Evolutionary conservation across 108 stramenopile species (phyloP).

Genomic region (Fragilariopsis cylindrus): DNA sequence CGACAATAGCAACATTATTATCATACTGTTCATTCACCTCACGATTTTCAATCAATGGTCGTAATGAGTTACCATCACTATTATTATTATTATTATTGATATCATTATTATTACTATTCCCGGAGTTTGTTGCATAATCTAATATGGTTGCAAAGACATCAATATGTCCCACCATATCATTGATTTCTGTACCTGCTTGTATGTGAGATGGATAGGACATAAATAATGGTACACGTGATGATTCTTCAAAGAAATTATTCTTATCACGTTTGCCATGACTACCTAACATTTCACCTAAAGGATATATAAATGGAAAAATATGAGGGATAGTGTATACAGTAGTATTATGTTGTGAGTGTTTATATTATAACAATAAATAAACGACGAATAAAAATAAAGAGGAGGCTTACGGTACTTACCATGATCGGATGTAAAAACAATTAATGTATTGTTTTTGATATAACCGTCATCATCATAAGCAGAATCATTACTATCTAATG

Average conservation of each 20-base stretch:
- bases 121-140: background rate
- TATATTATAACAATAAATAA: too few species aligned
- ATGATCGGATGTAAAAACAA: slow-evolving; percentile 27
- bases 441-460: slow-evolving; percentile 2
- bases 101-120: background rate
- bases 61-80: slow-evolving; percentile 18
- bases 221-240: slow-evolving; percentile 15
- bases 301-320: too few species aligned
- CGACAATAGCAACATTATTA: slow-evolving; percentile 1
- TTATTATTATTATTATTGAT: background rate
- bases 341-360: too few species aligned
- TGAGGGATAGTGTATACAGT: too few species aligned
- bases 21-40: slow-evolving; percentile 7
- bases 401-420: background rate
- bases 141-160: slow-evolving; percentile 19
- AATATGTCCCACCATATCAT: slow-evolving; percentile 17
- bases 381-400: background rate
- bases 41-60: slow-evolving; percentile 5
- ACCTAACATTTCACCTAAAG: slow-evolving; percentile 15
- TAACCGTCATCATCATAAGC: too few species aligned
- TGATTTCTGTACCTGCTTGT: slow-evolving; percentile 7
- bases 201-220: slow-evolving; percentile 16
- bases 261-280: slow-evolving; percentile 14
- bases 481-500: slow-evolving; percentile 9
- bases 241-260: slow-evolving; percentile 21